phyloP scores from a whole-genome alignment of 257 asterid genomes.

The Scutellaria galericulata region DNA sequence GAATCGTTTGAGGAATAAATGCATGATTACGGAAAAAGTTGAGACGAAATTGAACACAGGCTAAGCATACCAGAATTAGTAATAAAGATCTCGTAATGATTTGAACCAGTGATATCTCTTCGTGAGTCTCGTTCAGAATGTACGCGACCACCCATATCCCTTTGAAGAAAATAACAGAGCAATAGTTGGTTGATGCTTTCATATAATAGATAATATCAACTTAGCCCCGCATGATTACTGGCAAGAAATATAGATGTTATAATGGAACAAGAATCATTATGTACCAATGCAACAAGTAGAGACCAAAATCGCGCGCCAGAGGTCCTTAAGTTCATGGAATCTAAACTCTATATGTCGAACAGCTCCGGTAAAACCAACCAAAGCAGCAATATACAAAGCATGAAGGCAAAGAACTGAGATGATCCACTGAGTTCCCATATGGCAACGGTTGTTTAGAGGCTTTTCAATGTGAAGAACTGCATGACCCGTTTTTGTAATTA shows the following conservation, averaged over 20 bases:
- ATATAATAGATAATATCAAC: background rate
- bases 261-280: background rate
- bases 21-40: constrained; percentile 15
- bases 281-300: constrained; percentile 71
- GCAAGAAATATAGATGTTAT: background rate
- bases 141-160: constrained; percentile 78
- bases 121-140: constrained; percentile 67
- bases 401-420: constrained; percentile 69
- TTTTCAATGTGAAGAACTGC: constrained; percentile 65
- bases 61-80: constrained; percentile 58
- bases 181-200: too few relatives aligned
- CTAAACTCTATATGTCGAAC: constrained; percentile 78
- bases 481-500: constrained; percentile 28
- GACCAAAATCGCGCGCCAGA: constrained; percentile 82
- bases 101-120: constrained; percentile 63
- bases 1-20: constrained; percentile 1
- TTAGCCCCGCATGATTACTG: background rate
- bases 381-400: constrained; percentile 65
- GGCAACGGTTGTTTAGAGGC: constrained; percentile 83
- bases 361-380: constrained; percentile 75
- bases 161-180: constrained; percentile 33
- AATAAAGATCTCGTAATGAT: constrained; percentile 69
- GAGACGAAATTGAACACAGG: constrained; percentile 12
- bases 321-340: constrained; percentile 86
- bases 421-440: constrained; percentile 72